Percentiles rank a stretch among this genome's conserved stretches.
These are phyloP conservation scores for Dicorynia guianensis DNA, from an alignment of 306 rosid genomes.

Conservation along the genomic window DNA sequence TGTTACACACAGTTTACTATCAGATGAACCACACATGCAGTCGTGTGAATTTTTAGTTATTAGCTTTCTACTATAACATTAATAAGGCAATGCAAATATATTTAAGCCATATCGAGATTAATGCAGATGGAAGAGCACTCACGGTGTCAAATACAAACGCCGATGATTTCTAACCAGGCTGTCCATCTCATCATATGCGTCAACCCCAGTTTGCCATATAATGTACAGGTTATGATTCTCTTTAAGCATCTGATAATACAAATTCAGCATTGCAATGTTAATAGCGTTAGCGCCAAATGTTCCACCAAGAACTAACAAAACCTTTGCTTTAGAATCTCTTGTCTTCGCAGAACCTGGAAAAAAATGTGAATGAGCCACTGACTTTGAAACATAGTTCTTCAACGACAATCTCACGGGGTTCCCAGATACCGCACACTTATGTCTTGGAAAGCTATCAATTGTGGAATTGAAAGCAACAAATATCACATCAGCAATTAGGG, in stretches of 20 bases:
- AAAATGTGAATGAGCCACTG: slow-evolving; percentile 40
- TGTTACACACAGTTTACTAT: too few species aligned
- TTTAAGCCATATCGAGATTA: not conserved
- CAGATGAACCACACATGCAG: too few species aligned
- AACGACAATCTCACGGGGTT: slow-evolving; percentile 73
- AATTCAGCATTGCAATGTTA: slow-evolving; percentile 71
- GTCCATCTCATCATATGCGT: slow-evolving; percentile 76
- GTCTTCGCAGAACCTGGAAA: not conserved
- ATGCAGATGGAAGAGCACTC: slow-evolving; percentile 35
- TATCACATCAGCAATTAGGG: slow-evolving; percentile 60
- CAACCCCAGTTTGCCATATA: slow-evolving; percentile 84
- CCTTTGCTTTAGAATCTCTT: not conserved
- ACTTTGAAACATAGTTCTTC: slow-evolving; percentile 44
- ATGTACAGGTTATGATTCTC: slow-evolving; percentile 56
- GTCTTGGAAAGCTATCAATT: slow-evolving; percentile 64
- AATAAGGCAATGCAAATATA: not conserved
- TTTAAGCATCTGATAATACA: slow-evolving; percentile 64
- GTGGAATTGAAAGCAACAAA: slow-evolving; percentile 71
- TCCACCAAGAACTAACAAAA: slow-evolving; percentile 76
- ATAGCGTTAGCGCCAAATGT: slow-evolving; percentile 76
- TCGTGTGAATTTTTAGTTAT: too few species aligned
- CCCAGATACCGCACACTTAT: slow-evolving; percentile 72
- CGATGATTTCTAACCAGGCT: slow-evolving; percentile 73
- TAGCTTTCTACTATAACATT: not conserved
- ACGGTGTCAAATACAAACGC: slow-evolving; percentile 64